These are phyloP conservation scores for Glutinoglossum americanum DNA, from an alignment of 495 filamentous ascomycete species.

Conservation along the genomic window DNA sequence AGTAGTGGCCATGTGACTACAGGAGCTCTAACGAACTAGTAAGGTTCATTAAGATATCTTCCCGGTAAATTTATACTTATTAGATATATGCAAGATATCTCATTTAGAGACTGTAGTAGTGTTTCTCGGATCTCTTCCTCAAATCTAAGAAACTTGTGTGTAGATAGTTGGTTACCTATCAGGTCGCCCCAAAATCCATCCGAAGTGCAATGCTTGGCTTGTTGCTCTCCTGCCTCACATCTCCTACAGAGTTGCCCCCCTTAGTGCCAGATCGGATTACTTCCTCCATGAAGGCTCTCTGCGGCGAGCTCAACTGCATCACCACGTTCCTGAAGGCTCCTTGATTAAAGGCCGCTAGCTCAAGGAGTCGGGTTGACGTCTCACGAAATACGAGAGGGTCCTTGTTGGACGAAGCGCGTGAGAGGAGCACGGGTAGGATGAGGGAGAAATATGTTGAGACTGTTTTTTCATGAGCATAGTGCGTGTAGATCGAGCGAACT, in stretches of 20 bases:
- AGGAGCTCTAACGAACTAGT: no score
- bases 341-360: slow-evolving; percentile 59
- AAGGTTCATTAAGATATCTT: no score
- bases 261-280: slow-evolving; percentile 42
- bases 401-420: background rate
- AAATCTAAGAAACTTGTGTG: background rate
- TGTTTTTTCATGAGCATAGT: background rate
- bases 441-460: slow-evolving; percentile 33
- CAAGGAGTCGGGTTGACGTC: slow-evolving; percentile 52
- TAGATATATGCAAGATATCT: no score
- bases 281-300: slow-evolving; percentile 62
- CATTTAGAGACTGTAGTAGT: background rate
- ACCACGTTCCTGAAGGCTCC: slow-evolving; percentile 55
- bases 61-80: no score
- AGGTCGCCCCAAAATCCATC: slow-evolving; percentile 48
- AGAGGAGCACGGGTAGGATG: slow-evolving; percentile 47
- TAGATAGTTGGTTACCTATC: background rate
- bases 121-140: background rate
- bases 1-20: no score
- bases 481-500: background rate
- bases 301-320: slow-evolving; percentile 40
- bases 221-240: slow-evolving; percentile 25
- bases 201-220: slow-evolving; percentile 81
- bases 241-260: slow-evolving; percentile 17
- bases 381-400: slow-evolving; percentile 21